Base-by-base conservation (phyloP, 768 basidiomycete species). In the Tulasnella sp. region DNA sequence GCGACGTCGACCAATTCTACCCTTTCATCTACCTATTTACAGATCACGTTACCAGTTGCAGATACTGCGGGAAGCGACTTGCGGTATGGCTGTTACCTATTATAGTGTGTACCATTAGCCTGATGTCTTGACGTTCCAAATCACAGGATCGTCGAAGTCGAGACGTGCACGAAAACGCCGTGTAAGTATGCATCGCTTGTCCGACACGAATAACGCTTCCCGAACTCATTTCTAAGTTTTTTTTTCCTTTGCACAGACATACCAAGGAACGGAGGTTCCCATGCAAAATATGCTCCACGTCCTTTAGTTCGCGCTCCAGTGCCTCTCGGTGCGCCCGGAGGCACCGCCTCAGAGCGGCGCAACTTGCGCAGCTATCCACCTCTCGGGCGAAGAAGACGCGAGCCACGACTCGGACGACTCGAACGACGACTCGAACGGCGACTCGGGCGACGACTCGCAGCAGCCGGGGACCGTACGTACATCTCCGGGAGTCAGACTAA, bases 191-290 rank as follows among this genome's bases (percentile, higher is more conserved):
- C n/a, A n/a, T n/a, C n/a, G 19, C 19, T 49, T 49, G 6, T 22
- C 7, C 9, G n/a, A 7, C 49, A 49, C 22, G 49, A 49, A 49
- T n/a, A 17, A 22, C 19, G 19, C 49, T 49, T 19, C n/a, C 49
- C 22, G 19, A 22, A n/a, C 49, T n/a, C 6, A n/a, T 22, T 11
- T 49, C 49, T 49, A 49, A 49, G 22, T 9, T 49, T 19, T 1
- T 0, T 39, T 39, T 11, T 49, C 49, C 11, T 1, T 9, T 6
- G 5, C 19, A 49, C 19, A 49, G 49, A 3, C 49, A 49, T 49
- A n/a, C 6, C 9, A n/a, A 8, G 22, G 0, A 9, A 1, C 42
- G 1, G 1, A 2, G 7, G 42, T 45, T 1, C 14, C 0, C 11
- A 19, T 45, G 42, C 42, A 14, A 19, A 2, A 4, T 15, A 2